A percentile compares a stretch with the other conserved stretches of the same genome.
Evolutionary conservation across 495 filamentous ascomycete genomes (phyloP).

Genomic region (Parathielavia appendiculata): DNA sequence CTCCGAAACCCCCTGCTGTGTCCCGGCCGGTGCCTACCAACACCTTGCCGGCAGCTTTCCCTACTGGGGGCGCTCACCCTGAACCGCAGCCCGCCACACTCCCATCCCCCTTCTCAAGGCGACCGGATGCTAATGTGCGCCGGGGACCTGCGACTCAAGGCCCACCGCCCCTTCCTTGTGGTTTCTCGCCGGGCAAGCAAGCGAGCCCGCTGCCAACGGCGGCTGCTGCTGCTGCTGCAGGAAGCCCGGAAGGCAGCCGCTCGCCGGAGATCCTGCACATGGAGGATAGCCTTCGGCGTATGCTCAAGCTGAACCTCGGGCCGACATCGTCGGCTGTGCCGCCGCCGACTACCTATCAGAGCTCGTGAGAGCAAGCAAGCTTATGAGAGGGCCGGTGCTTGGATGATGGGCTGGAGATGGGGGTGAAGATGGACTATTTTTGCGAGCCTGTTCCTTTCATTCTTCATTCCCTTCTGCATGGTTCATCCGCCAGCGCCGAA

Average conservation of each 20-base stretch:
- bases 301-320: slow-evolving; percentile 40
- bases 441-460: background rate
- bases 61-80: too few relatives aligned
- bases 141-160: too few relatives aligned
- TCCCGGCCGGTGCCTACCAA: too few relatives aligned
- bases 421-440: background rate
- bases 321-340: slow-evolving; percentile 5
- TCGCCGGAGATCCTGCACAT: slow-evolving; percentile 38
- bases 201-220: background rate
- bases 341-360: slow-evolving; percentile 23
- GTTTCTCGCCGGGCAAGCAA: background rate
- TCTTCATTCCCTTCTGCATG: background rate
- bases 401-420: too few relatives aligned
- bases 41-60: too few relatives aligned
- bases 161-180: too few relatives aligned
- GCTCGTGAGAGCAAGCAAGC: slow-evolving; percentile 13
- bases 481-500: background rate
- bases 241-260: slow-evolving; percentile 10
- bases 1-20: background rate
- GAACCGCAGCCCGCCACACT: too few relatives aligned
- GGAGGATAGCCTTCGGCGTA: slow-evolving; percentile 47
- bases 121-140: too few relatives aligned
- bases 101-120: too few relatives aligned
- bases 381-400: background rate
- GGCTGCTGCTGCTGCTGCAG: background rate